Evolutionary conservation across 2,329 filamentous ascomycete genomes (phyloP), one percentile per base, ranked within the genome.

Genomic region (Neonectria neomacrospora): DNA sequence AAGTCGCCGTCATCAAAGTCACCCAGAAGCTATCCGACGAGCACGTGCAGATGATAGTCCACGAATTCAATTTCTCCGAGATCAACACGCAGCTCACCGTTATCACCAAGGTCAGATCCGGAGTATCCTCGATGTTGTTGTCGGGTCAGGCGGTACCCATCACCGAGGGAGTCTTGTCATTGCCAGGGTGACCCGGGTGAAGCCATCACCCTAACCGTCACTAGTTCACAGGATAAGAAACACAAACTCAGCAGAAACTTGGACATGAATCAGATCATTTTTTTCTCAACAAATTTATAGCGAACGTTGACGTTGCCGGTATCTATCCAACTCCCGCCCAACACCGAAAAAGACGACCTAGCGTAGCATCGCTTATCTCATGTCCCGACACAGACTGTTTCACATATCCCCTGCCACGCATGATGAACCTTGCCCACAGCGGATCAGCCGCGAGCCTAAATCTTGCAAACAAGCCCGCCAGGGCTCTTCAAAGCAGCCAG

Each of bases 261-360:
- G 20, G 34, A 48, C 18, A 37, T 32, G 26, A 56, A 52, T 32
- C 9, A 4, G n/a, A 20, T 41, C 37, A 54, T 54, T 41, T 54
- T 62, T 44, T 53, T 52, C n/a, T 48, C 48, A 47, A 48, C 32
- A 37, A 14, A 11, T 47, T 54, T 54, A 44, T 52, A 20, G 44
- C 50, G 39, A 42, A 63, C 69, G 58, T 67, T 58, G 63, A 67
- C 67, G 70, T 72, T 58, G 70, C 70, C 70, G 67, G 59, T 71
- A 69, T 72, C 70, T 72, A 72, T 52, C 64, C 55, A 64, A 69
- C 60, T 67, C 70, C 70, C 55, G 18, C 51, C 60, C 22, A 47
- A 60, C 58, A 63, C 52, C 66, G 42, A 41, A 50, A 50, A 51
- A 47, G 47, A 48, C 47, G 52, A 44, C 39, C 54, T 26, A 57